Evolutionary conservation across 768 basidiomycete genomes (phyloP).

Genomic region (Podaxis sp.): DNA sequence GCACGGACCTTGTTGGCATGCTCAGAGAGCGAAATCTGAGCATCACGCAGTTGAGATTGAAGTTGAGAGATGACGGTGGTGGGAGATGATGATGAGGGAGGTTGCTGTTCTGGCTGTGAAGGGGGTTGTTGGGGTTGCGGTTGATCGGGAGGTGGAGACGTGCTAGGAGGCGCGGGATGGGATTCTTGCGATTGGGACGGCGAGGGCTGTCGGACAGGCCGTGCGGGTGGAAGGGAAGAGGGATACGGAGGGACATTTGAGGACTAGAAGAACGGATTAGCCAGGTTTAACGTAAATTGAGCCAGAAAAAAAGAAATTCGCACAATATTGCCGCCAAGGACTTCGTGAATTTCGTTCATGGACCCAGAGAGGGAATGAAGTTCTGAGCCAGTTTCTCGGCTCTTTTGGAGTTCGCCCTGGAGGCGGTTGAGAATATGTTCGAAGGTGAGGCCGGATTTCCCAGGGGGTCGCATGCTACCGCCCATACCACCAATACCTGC

Average conservation of each 20-base stretch:
- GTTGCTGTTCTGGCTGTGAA: slow-evolving; percentile 27
- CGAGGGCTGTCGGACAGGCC: slow-evolving; percentile 36
- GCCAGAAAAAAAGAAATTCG: slow-evolving; percentile 27
- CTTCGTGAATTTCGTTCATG: slow-evolving; percentile 92
- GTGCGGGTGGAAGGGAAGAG: slow-evolving; percentile 63
- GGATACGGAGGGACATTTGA: slow-evolving; percentile 64
- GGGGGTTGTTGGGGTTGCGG: slow-evolving; percentile 38
- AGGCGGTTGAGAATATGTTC: slow-evolving; percentile 88
- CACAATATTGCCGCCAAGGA: slow-evolving; percentile 80
- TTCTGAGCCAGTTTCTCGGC: slow-evolving; percentile 89
- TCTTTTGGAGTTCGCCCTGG: slow-evolving; percentile 94
- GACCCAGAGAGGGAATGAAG: slow-evolving; percentile 72
- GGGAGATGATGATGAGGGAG: slow-evolving; percentile 22
- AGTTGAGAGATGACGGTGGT: slow-evolving; percentile 52
- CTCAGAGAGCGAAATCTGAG: slow-evolving; percentile 70
- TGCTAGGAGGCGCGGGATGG: slow-evolving; percentile 5
- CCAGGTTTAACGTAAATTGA: slow-evolving; percentile 1
- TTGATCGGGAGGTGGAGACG: slow-evolving; percentile 21
- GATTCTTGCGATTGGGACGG: slow-evolving; percentile 6
- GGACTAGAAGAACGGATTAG: slow-evolving; percentile 41
- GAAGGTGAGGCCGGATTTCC: slow-evolving; percentile 87
- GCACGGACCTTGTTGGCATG: slow-evolving; percentile 84
- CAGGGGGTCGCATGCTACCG: slow-evolving; percentile 66
- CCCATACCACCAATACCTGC: slow-evolving; percentile 78
- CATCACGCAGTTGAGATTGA: slow-evolving; percentile 81